A percentile compares a stretch with the other conserved stretches of the same genome.
phyloP scores from a whole-genome alignment of 441 rosid genomes.

The Adansonia grandidieri region DNA sequence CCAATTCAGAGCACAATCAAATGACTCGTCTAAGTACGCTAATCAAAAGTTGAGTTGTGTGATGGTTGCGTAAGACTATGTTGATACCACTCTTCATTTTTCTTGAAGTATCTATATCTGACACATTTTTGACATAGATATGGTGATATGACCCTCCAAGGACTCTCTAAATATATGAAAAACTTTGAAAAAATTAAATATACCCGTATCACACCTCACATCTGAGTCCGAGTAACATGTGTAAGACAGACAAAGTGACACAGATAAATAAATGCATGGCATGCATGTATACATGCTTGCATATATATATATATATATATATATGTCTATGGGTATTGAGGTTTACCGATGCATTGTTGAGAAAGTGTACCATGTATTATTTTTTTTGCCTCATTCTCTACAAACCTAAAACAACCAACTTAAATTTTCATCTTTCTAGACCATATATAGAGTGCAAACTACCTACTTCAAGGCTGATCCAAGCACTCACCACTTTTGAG shows the following conservation, averaged over 20 bases:
- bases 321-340: not conserved
- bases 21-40: not conserved
- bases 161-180: no score
- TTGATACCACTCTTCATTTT: no score
- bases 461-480: not conserved
- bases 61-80: not conserved
- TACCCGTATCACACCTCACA: no score
- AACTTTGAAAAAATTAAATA: no score
- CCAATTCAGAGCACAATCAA: not conserved
- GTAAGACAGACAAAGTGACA: not conserved
- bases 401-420: not conserved
- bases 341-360: not conserved
- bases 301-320: not conserved
- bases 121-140: no score
- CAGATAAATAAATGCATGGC: not conserved
- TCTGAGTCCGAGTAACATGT: no score
- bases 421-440: not conserved
- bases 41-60: not conserved
- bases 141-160: no score
- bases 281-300: not conserved
- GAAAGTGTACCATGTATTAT: not conserved
- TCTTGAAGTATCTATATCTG: no score
- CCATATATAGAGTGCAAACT: not conserved
- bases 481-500: conserved; percentile 80
- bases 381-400: not conserved